A percentile compares a stretch with the other conserved stretches of the same genome.
Evolutionary conservation across 2,329 filamentous ascomycete species (phyloP).

Genomic region (Sporothrix curviconia): DNA sequence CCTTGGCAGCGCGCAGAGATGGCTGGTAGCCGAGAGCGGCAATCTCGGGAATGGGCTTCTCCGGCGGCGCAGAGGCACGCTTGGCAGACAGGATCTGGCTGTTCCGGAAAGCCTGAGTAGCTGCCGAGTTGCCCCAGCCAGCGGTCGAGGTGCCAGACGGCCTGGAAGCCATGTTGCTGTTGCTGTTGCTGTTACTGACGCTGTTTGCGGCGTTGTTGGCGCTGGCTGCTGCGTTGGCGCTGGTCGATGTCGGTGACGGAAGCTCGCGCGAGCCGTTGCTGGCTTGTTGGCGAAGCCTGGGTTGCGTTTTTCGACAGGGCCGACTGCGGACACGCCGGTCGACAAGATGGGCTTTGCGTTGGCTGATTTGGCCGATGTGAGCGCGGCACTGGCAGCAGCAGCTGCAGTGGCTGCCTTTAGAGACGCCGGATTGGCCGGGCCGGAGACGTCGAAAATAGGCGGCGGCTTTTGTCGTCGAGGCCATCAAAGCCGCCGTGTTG

Average conservation of each 20-base stretch:
- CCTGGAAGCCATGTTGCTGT: slow-evolving; percentile 53
- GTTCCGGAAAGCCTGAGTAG: slow-evolving; percentile 43
- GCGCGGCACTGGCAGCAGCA: slow-evolving; percentile 15
- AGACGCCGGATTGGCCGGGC: slow-evolving; percentile 11
- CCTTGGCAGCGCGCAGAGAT: slow-evolving; percentile 69
- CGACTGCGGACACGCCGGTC: background rate
- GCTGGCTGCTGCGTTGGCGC: slow-evolving; percentile 24
- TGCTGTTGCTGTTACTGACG: background rate
- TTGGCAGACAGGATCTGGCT: slow-evolving; percentile 19
- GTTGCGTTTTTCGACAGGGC: slow-evolving; percentile 10
- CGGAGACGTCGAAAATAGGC: slow-evolving; percentile 1
- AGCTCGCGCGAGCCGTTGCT: background rate
- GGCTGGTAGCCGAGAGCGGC: slow-evolving; percentile 47
- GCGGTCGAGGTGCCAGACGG: slow-evolving; percentile 19
- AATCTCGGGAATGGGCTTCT: slow-evolving; percentile 8
- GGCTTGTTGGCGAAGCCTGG: slow-evolving; percentile 23
- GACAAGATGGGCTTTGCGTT: background rate
- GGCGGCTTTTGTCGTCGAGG: slow-evolving; percentile 10
- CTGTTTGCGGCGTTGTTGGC: slow-evolving; percentile 33
- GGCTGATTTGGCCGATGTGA: background rate
- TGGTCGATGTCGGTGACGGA: slow-evolving; percentile 52
- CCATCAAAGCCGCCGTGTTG: slow-evolving; percentile 8
- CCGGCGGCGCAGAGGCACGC: slow-evolving; percentile 10
- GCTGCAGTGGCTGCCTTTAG: slow-evolving; percentile 17
- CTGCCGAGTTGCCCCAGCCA: slow-evolving; percentile 59